Evolutionary conservation across 306 rosid genomes (phyloP), one percentile per base, ranked within the genome.

Genomic region (Astragalus membranaceus): DNA sequence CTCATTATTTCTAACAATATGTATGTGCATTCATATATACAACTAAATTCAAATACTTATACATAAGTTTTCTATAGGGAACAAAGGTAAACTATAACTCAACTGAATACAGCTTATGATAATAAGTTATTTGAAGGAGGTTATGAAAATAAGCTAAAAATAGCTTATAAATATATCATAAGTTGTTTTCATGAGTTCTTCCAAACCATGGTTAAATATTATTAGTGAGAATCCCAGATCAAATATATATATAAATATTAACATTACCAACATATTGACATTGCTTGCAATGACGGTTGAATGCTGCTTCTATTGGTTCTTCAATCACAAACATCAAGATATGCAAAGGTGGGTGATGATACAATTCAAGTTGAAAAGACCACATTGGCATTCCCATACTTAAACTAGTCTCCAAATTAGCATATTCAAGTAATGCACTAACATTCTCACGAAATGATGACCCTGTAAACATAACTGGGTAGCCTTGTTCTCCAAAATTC

Each of bases 291-390:
- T 87, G 86, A 9, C 69, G 82, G 53, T 75, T 78, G 0, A 78
- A 12, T 0, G 88, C 74, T 1, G 86, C 65, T 53, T 85, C 93
- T 4, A 71, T 58, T 1, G 87, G 75, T 67, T 93, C 96, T 83
- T 87, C 97, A 30, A 90, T 50, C 1, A 90, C 88, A 53, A 90
- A 80, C 71, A 93, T 72, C 13, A 93, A 60, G 8, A 90, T 12
- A 53, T 88, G 92, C 5, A 85, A 76, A 17, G 92, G 88, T 16
- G 96, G 96, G 15, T 93, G 89, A 4, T 88, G 87, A 77, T 88
- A 87, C 55, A 90, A 76, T 77, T 93, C 88, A 6, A 90, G 97
- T 42, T 82, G 94, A 70, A 90, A 93, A 2, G 98, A 90, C 97
- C 98, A 93, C 10, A 87, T 81, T 4, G 80, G 76, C 83, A 88